These are phyloP conservation scores for Dioscorea alata DNA, from an alignment of 106 monocot genomes.

Conservation along the genomic window DNA sequence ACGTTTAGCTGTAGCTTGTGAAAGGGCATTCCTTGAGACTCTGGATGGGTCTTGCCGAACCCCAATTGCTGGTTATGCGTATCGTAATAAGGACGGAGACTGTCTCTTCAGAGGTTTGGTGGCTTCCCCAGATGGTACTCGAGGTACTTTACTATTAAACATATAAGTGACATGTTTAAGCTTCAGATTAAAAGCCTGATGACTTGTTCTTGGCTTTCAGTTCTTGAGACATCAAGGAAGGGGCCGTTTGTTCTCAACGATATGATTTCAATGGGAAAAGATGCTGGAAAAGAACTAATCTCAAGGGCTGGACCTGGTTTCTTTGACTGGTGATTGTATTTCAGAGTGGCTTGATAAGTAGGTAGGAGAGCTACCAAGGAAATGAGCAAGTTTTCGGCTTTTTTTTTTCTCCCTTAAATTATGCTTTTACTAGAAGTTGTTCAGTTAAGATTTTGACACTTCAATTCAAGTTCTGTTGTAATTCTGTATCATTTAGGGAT, in stretches of 20 bases:
- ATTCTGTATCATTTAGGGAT: too few species aligned
- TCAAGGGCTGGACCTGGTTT: conserved; percentile 50
- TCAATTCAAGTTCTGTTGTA: too few species aligned
- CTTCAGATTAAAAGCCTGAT: neutral
- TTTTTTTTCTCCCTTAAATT: neutral
- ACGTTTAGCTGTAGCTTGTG: conserved; percentile 71
- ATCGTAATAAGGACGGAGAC: conserved; percentile 53
- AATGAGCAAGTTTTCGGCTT: neutral
- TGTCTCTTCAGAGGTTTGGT: conserved; percentile 85
- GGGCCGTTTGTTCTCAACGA: conserved; percentile 38
- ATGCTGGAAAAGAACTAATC: conserved; percentile 67
- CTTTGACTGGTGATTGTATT: conserved; percentile 40
- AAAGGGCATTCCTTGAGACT: conserved; percentile 82
- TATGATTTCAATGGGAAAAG: conserved; percentile 66
- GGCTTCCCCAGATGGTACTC: conserved; percentile 93
- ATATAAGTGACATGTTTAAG: neutral
- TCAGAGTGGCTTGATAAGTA: neutral
- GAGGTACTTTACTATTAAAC: conserved; percentile 38
- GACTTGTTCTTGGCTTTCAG: conserved; percentile 14
- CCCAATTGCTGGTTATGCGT: conserved; percentile 92
- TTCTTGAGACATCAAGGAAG: conserved; percentile 56
- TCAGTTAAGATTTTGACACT: too few species aligned
- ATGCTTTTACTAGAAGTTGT: neutral
- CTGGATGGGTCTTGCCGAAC: conserved; percentile 95
- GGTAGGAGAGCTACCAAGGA: neutral